Evolutionary conservation across 2,329 filamentous ascomycete genomes (phyloP).

Genomic region (Drechslerella dactyloides): DNA sequence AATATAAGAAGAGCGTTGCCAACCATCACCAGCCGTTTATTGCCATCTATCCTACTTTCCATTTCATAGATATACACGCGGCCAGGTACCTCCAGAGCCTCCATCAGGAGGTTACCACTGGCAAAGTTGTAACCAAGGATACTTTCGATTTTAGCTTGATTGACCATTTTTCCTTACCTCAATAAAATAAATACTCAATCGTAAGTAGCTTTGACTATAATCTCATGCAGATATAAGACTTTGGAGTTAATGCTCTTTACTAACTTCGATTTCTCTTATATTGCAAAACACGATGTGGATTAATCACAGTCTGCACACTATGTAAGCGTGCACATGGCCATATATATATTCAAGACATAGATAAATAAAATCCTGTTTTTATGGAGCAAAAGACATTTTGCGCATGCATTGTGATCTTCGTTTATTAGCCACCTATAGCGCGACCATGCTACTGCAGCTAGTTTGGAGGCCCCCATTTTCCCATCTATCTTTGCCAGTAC

Average conservation of each 20-base stretch:
- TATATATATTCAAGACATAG: too few relatives aligned
- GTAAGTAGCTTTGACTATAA: not conserved
- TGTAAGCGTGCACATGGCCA: too few relatives aligned
- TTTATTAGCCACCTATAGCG: too few relatives aligned
- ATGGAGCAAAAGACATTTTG: too few relatives aligned
- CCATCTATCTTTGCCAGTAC: not conserved
- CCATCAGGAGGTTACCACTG: constrained; percentile 2
- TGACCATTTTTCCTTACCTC: constrained; percentile 16
- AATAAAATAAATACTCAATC: not conserved
- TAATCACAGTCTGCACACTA: too few relatives aligned
- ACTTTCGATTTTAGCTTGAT: constrained; percentile 20
- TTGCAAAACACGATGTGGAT: not conserved
- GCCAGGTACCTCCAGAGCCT: constrained; percentile 23
- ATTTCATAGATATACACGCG: constrained; percentile 3
- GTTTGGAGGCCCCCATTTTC: too few relatives aligned
- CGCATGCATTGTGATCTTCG: too few relatives aligned
- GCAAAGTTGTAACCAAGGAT: constrained; percentile 27
- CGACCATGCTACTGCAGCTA: too few relatives aligned
- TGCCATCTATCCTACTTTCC: constrained; percentile 18
- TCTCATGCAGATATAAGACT: not conserved
- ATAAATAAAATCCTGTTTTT: too few relatives aligned
- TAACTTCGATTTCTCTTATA: not conserved
- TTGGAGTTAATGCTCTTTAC: constrained; percentile 2
- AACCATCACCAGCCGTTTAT: constrained; percentile 26
- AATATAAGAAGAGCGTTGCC: constrained; percentile 22